Evolutionary conservation across 768 basidiomycete species (phyloP).

Genomic region (Paxillus rubicundulus): DNA sequence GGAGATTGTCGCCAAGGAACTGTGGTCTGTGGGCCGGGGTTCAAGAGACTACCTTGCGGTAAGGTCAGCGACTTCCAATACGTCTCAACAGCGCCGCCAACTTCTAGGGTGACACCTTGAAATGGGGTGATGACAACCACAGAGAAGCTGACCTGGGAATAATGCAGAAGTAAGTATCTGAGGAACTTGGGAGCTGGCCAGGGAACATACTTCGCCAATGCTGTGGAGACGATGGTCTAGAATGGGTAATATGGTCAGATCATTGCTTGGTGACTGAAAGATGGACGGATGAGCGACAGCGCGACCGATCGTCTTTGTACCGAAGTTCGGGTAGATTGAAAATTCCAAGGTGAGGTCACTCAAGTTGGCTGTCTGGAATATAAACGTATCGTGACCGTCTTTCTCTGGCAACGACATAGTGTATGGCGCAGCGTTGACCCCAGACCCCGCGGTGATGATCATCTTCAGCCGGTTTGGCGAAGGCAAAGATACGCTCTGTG

Average conservation of each 20-base stretch:
- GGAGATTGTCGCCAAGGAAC: slow-evolving; percentile 36
- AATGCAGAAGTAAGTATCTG: slow-evolving; percentile 7
- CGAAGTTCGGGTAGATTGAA: slow-evolving; percentile 96
- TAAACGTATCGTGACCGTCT: slow-evolving; percentile 68
- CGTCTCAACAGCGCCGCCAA: slow-evolving; percentile 93
- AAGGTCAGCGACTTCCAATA: slow-evolving; percentile 87
- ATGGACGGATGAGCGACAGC: slow-evolving; percentile 81
- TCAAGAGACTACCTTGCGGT: slow-evolving; percentile 27
- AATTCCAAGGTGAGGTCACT: slow-evolving; percentile 81
- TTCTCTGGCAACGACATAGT: slow-evolving; percentile 83
- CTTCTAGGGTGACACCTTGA: slow-evolving; percentile 87
- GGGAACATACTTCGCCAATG: slow-evolving; percentile 77
- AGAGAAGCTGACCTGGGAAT: slow-evolving; percentile 77
- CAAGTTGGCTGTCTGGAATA: slow-evolving; percentile 81
- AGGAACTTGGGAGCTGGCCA: background rate
- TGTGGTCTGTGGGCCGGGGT: slow-evolving; percentile 35
- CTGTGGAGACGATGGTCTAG: slow-evolving; percentile 90
- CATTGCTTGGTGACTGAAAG: slow-evolving; percentile 56
- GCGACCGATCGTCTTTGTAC: slow-evolving; percentile 92
- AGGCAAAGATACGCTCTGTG: slow-evolving; percentile 64
- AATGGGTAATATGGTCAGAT: slow-evolving; percentile 68
- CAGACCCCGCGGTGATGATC: slow-evolving; percentile 88
- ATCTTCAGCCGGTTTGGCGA: slow-evolving; percentile 83
- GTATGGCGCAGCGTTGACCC: slow-evolving; percentile 84
- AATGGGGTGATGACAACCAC: slow-evolving; percentile 86